phyloP scores from a whole-genome alignment of 805 yeast species.

The Schizosaccharomyces japonicus region DNA sequence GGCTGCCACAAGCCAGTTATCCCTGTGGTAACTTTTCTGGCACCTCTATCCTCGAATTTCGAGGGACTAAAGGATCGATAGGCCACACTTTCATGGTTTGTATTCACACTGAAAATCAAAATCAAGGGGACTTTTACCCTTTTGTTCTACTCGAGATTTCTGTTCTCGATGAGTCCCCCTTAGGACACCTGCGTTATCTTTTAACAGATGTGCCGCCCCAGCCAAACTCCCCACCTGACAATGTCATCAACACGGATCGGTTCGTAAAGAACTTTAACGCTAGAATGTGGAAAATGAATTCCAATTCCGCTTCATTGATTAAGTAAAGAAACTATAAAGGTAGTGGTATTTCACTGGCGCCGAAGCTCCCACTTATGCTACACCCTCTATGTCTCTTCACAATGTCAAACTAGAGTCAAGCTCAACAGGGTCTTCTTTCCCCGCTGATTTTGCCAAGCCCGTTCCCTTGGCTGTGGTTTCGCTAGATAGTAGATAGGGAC shows the following conservation, averaged over 20 bases:
- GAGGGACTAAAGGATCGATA: conserved; percentile 26
- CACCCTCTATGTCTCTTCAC: conserved; percentile 19
- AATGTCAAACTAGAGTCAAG: conserved; percentile 22
- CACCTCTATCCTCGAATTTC: conserved; percentile 25
- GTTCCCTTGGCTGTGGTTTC: conserved; percentile 16
- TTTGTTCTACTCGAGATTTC: conserved; percentile 26
- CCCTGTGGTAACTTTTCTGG: conserved; percentile 24
- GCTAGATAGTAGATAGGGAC: conserved; percentile 15
- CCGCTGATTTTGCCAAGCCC: conserved; percentile 13
- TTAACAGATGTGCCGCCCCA: conserved; percentile 26
- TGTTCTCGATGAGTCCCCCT: conserved; percentile 27
- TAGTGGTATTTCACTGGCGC: conserved; percentile 24
- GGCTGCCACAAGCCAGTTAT: conserved; percentile 26
- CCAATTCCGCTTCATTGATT: conserved; percentile 21
- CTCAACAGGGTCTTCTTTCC: conserved; percentile 21
- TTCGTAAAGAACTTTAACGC: conserved; percentile 17
- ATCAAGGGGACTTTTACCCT: conserved; percentile 25
- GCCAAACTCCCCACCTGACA: conserved; percentile 22
- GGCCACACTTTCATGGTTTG: conserved; percentile 28
- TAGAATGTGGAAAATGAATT: conserved; percentile 16
- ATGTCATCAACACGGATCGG: conserved; percentile 20
- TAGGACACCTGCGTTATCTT: conserved; percentile 25
- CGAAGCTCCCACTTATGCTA: conserved; percentile 22
- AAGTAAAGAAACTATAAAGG: conserved; percentile 20
- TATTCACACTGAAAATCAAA: conserved; percentile 25